phyloP scores from a whole-genome alignment of 768 basidiomycete genomes.

The Daedaleopsis nitida region DNA sequence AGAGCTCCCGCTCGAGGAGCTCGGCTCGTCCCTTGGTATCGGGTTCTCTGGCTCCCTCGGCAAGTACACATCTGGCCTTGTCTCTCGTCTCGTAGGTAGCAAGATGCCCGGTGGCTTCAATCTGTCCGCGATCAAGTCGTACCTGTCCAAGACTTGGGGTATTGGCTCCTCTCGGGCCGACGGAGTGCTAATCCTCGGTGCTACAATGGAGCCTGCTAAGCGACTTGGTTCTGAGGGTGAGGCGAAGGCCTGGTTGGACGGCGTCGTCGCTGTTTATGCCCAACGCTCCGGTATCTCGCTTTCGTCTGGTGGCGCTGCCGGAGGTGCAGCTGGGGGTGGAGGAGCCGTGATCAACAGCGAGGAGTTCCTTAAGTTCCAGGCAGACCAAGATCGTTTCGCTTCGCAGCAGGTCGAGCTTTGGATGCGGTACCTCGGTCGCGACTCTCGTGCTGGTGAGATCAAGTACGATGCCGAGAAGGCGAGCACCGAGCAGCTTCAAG shows the following conservation, averaged over 20 bases:
- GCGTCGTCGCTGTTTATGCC: conserved; percentile 82
- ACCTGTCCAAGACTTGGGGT: conserved; percentile 94
- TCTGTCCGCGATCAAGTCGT: conserved; percentile 82
- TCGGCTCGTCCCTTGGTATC: conserved; percentile 79
- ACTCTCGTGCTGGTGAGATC: conserved; percentile 90
- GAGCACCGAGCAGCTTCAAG: conserved; percentile 69
- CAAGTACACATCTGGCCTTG: conserved; percentile 89
- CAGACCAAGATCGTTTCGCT: conserved; percentile 90
- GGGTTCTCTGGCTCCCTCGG: conserved; percentile 88
- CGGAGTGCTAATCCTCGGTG: conserved; percentile 85
- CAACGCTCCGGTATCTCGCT: conserved; percentile 87
- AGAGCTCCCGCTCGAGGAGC: conserved; percentile 94
- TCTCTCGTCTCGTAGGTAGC: conserved; percentile 88
- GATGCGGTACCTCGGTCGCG: conserved; percentile 94
- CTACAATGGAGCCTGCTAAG: conserved; percentile 93
- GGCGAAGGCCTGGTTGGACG: conserved; percentile 92
- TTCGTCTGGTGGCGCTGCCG: conserved; percentile 64
- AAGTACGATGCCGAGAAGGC: conserved; percentile 87
- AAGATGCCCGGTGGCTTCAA: conserved; percentile 99
- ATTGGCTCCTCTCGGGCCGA: conserved; percentile 90
- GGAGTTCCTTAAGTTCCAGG: conserved; percentile 95
- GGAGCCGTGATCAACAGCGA: conserved; percentile 96
- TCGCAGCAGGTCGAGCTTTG: conserved; percentile 93
- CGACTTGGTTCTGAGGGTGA: conserved; percentile 89
- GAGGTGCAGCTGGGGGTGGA: conserved; percentile 60